Evolutionary conservation across 1,139 yeast species (phyloP), one percentile per base, ranked within the genome.

Genomic region (Geotrichum australiense): DNA sequence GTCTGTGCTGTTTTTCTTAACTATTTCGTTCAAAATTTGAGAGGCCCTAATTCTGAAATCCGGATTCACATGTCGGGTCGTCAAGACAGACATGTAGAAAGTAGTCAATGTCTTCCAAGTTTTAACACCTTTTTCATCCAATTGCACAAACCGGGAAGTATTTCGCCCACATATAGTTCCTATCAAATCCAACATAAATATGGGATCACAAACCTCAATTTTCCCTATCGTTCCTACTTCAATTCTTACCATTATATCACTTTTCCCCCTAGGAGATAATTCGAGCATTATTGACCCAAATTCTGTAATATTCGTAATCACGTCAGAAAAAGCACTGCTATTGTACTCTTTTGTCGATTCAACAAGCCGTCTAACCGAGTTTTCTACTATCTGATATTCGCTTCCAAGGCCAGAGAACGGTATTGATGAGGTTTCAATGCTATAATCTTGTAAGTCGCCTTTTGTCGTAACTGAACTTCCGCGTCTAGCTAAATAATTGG

Each of bases 341-440:
- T 78, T 70, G 50, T 76, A 81, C 5, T 70, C 71, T 30, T 62
- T 64, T 2, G 89, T 70, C 41, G 82, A 77, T 29, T 79, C 87
- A 38, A 73, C 63, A 30, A 87, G 65, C 49, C 78, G 79, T n/a
- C 63, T 61, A 23, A 78, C 61, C 0, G 87, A 74, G 12, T 58
- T 61, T 38, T 77, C 80, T 19, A 84, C 69, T 1, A 73, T 70
- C 6, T 62, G 58, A 16, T 74, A 56, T 45, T 83, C 95, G 3
- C 55, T 39, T 5, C 58, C 57, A 15, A 48, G 43, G 7, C 54
- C 51, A 4, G 56, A 54, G 28, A 59, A 55, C 1, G 53, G 39
- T 11, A 46, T 41, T 2, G 50, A 37, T 3, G 49, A 42, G 5
- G 43, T 30, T 2, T 48, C 48, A 24, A 42, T 42, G 19, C 35